These are phyloP conservation scores for Nadsonia starkeyi-henricii DNA, from an alignment of 1,139 yeast species.

Conservation along the genomic window DNA sequence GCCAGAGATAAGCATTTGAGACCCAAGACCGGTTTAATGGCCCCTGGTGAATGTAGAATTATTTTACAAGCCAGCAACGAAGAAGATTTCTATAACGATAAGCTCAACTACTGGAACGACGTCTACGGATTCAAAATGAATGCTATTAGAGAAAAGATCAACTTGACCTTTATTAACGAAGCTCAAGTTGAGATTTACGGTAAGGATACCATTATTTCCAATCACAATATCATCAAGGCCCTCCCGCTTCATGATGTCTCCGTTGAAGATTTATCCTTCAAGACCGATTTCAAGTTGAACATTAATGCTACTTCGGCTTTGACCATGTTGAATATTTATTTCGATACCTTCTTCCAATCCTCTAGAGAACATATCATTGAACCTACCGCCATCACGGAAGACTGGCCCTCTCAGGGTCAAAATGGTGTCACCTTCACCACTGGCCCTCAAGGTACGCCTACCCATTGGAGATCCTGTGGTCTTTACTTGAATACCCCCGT, in stretches of 20 bases:
- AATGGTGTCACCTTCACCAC: conserved; percentile 29
- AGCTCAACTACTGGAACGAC: conserved; percentile 89
- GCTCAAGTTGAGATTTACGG: conserved; percentile 93
- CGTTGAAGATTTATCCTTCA: conserved; percentile 68
- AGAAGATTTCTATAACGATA: conserved; percentile 82
- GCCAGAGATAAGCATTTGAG: conserved; percentile 89
- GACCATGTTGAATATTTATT: conserved; percentile 90
- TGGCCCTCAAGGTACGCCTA: conserved; percentile 32
- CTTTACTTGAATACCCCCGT: conserved; percentile 79
- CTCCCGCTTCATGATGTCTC: conserved; percentile 83
- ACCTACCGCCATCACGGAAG: conserved; percentile 9
- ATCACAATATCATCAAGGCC: conserved; percentile 55
- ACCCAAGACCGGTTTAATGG: conserved; percentile 67
- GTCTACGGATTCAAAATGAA: conserved; percentile 94
- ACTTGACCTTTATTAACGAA: conserved; percentile 60
- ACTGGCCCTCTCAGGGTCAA: conserved; percentile 28
- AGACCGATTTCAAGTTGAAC: conserved; percentile 47
- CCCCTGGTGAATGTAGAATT: conserved; percentile 91
- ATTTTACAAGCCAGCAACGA: conserved; percentile 91
- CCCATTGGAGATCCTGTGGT: conserved; percentile 90
- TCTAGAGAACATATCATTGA: conserved; percentile 9
- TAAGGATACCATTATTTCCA: conserved; percentile 56
- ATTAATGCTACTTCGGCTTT: conserved; percentile 69
- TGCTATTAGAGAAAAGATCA: conserved; percentile 37
- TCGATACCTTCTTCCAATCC: conserved; percentile 63